Conservation (phyloP, 345 rosid genomes). For the Kandelia obovata region DNA sequence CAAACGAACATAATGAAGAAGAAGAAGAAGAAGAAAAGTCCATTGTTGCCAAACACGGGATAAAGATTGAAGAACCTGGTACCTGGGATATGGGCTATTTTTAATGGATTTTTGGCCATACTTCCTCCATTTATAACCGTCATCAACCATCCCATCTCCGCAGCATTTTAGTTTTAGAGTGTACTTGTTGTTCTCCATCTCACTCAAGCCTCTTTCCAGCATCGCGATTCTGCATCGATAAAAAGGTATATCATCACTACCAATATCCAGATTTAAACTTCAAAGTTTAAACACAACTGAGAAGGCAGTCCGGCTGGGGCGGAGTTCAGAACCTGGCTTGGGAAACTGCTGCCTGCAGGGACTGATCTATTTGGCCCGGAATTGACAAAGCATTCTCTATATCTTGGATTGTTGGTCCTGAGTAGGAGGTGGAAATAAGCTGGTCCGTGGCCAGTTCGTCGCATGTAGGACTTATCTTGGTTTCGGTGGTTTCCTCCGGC, state of each 20-base stretch:
- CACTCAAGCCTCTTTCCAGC: slow-evolving; percentile 34
- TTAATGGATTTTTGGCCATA: slow-evolving; percentile 91
- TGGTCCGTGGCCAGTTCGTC: slow-evolving; percentile 28
- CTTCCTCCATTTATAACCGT: slow-evolving; percentile 97
- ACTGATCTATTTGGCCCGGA: slow-evolving; percentile 21
- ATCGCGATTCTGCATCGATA: slow-evolving; percentile 18
- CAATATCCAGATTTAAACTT: neutral
- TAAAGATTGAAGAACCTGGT: neutral
- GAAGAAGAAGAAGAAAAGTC: neutral
- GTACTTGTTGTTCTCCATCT: slow-evolving; percentile 58
- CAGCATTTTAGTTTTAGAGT: slow-evolving; percentile 60
- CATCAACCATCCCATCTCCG: slow-evolving; percentile 58
- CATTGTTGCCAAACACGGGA: neutral
- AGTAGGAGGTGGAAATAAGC: slow-evolving; percentile 40
- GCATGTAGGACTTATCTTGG: slow-evolving; percentile 11
- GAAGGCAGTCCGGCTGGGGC: neutral
- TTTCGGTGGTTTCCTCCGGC: slow-evolving; percentile 25
- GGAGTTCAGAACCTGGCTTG: slow-evolving; percentile 27
- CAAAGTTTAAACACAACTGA: neutral
- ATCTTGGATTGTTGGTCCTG: slow-evolving; percentile 58
- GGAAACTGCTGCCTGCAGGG: slow-evolving; percentile 10
- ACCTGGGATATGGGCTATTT: slow-evolving; percentile 86
- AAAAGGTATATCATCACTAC: neutral
- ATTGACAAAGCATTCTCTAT: slow-evolving; percentile 42
- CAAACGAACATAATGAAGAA: too few relatives aligned